These are phyloP conservation scores for Colletotrichum limetticola DNA, from an alignment of 2,329 filamentous ascomycete genomes.

Conservation along the genomic window DNA sequence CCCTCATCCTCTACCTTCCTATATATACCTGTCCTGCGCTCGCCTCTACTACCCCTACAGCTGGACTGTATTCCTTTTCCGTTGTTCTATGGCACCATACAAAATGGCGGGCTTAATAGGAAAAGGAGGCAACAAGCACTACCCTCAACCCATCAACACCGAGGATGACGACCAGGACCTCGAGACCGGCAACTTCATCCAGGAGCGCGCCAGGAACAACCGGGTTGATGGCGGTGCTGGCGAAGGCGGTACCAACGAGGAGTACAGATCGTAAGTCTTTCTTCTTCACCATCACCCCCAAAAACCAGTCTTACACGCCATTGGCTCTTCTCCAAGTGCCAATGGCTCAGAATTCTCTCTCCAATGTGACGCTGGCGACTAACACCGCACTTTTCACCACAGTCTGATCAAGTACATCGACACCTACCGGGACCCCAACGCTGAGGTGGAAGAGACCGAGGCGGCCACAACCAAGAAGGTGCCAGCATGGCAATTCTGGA, in stretches of 20 bases:
- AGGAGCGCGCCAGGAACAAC: conserved; percentile 35
- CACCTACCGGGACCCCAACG: conserved; percentile 49
- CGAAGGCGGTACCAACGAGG: conserved; percentile 28
- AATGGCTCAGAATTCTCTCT: neutral
- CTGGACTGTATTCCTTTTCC: conserved; percentile 35
- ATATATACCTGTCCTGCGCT: conserved; percentile 27
- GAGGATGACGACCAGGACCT: conserved; percentile 35
- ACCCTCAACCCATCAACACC: conserved; percentile 32
- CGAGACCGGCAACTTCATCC: conserved; percentile 35
- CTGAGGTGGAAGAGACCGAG: conserved; percentile 43
- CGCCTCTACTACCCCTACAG: conserved; percentile 30
- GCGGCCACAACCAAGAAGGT: conserved; percentile 39
- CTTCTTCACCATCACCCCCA: neutral
- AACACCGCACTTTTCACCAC: neutral
- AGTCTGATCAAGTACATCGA: conserved; percentile 46
- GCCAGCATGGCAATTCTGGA: conserved; percentile 52
- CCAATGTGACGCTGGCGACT: neutral
- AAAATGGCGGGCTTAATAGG: conserved; percentile 35
- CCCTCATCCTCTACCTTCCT: conserved; percentile 17
- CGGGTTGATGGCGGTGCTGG: conserved; percentile 30
- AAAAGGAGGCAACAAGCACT: conserved; percentile 35
- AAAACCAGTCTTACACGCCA: conserved; percentile 17
- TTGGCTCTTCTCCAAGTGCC: neutral
- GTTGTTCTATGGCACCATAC: conserved; percentile 29
- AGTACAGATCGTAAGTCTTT: conserved; percentile 32